These are phyloP conservation scores for Inonotus obliquus DNA, from an alignment of 1,284 basidiomycete species.

Conservation along the genomic window DNA sequence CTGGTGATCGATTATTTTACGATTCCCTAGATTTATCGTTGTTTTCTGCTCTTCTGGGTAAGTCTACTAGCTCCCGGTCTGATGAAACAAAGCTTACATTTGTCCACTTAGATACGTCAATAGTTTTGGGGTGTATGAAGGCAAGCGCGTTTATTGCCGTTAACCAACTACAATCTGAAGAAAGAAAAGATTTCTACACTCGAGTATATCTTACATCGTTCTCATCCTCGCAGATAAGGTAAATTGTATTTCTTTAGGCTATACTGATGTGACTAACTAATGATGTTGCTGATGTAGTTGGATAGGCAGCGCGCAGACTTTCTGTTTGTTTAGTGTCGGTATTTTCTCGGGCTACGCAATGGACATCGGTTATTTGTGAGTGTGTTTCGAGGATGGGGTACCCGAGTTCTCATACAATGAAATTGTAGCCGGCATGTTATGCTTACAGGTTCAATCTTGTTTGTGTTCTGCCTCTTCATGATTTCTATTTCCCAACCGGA, in stretches of 20 bases:
- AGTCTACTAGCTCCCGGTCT: background rate
- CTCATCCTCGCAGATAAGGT: constrained; percentile 16
- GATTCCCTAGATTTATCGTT: background rate
- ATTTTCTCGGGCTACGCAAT: constrained; percentile 13
- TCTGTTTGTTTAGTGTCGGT: constrained; percentile 9
- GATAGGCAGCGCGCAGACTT: constrained; percentile 17
- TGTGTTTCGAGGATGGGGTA: background rate
- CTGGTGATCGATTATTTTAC: background rate
- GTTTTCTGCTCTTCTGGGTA: background rate
- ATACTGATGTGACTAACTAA: too few relatives aligned
- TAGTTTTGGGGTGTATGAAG: constrained; percentile 18
- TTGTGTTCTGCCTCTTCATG: constrained; percentile 40
- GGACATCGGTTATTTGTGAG: constrained; percentile 17
- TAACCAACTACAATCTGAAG: background rate
- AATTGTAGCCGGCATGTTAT: constrained; percentile 34
- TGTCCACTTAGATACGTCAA: constrained; percentile 2
- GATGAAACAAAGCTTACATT: background rate
- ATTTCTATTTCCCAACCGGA: constrained; percentile 35
- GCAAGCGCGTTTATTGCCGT: background rate
- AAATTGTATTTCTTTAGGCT: too few relatives aligned
- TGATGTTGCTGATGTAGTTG: constrained; percentile 3
- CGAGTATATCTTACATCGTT: constrained; percentile 10
- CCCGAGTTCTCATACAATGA: background rate
- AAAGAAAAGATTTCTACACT: constrained; percentile 12
- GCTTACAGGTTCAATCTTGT: constrained; percentile 34